Evolutionary conservation across 805 yeast genomes (phyloP), one percentile per base, ranked within the genome.

Genomic region (Saturnispora diversa): DNA sequence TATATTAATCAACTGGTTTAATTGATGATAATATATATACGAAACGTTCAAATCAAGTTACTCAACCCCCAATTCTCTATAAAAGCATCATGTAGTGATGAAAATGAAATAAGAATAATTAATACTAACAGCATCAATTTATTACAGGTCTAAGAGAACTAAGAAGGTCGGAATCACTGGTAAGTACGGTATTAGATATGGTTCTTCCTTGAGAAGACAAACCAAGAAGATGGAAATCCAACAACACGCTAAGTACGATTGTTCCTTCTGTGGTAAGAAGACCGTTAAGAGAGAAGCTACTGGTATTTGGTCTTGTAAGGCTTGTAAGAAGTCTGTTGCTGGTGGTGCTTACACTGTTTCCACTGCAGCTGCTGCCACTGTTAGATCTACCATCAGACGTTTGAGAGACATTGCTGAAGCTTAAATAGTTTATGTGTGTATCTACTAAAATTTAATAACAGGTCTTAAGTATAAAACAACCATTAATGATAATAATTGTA

Each of bases 151-250:
- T 74, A 92, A 94, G 77, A 90, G 99, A 84, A 92, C 99, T 63
- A 92, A 92, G 94, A 92, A 92, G 86, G 99, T 92, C 71, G 99
- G 99, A 74, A 92, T 92, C 80, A 92, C 99, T 72, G 99, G 99
- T 82, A 94, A 94, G 80, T 92, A 86, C 82, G 99, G 99, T 86
- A 97, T 92, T 77, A 88, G 99, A 81, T 92, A 92, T 80, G 95
- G 99, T 88, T 90, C 98, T 64, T 94, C 99, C 55, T 79, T 92
- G 73, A 90, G 99, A 84, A 86, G 97, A 77, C 97, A 87, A 75
- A 84, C 95, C 80, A 88, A 88, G 83, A 92, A 92, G 80, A 77
- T 92, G 73, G 98, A 94, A 77, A 82, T 86, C 65, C 97, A 87
- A 75, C 97, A 88, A 72, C 98, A 90, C 75, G 84, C 98, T 63